These are phyloP conservation scores for Cinchona pubescens DNA, from an alignment of 257 asterid genomes.

Conservation along the genomic window DNA sequence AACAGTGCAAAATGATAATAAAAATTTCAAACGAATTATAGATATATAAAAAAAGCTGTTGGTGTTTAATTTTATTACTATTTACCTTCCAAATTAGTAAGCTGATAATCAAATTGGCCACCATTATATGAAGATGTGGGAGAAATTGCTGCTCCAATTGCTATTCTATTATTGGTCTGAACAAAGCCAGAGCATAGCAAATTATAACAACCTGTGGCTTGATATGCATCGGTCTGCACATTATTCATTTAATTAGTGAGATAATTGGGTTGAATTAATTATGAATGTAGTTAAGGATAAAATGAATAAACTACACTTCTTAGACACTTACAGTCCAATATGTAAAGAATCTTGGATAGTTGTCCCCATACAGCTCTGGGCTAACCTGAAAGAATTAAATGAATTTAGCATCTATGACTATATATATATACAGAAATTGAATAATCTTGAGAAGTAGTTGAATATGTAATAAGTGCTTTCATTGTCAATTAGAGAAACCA, in stretches of 20 bases:
- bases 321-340: constrained; percentile 80
- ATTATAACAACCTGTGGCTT: constrained; percentile 91
- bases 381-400: constrained; percentile 58
- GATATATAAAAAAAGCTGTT: background rate
- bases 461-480: constrained; percentile 32
- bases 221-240: constrained; percentile 85
- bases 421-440: background rate
- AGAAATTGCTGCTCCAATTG: constrained; percentile 93
- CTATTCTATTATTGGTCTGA: constrained; percentile 74
- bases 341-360: constrained; percentile 78
- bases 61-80: background rate
- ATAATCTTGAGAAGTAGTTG: constrained; percentile 38
- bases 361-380: constrained; percentile 92
- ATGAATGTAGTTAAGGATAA: background rate
- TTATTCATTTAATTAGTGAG: background rate
- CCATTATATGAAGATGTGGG: constrained; percentile 71
- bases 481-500: constrained; percentile 18
- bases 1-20: background rate
- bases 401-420: constrained; percentile 19
- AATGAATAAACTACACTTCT: background rate
- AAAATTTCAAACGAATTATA: background rate
- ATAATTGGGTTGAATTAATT: background rate
- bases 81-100: constrained; percentile 86
- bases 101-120: constrained; percentile 87
- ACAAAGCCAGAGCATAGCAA: constrained; percentile 87